Conservation (phyloP, 305 asterid genomes). For the Stenogyne calaminthoides region DNA sequence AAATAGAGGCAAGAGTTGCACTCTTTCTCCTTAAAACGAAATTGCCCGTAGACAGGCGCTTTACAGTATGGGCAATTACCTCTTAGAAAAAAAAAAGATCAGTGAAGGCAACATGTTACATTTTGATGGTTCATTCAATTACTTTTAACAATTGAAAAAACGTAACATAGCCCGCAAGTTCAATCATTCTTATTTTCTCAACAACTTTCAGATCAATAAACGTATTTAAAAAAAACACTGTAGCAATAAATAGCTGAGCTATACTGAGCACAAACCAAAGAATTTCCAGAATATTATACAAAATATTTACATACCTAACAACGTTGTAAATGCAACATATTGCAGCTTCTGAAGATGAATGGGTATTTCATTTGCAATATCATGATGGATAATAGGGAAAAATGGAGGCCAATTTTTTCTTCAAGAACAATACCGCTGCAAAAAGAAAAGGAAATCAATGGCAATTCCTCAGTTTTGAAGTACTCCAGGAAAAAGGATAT, state of each 20-base stretch:
- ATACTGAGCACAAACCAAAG: constrained; percentile 9
- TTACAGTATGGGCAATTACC: neutral
- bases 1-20: no score
- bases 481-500: neutral
- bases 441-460: constrained; percentile 34
- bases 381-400: constrained; percentile 94
- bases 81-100: no score
- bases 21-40: neutral
- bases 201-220: neutral
- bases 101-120: neutral
- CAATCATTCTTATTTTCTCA: neutral
- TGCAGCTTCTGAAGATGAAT: constrained; percentile 92
- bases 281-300: neutral
- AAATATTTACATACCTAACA: constrained; percentile 60
- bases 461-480: constrained; percentile 20
- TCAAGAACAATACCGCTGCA: constrained; percentile 98
- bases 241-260: neutral
- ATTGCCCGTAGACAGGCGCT: no score
- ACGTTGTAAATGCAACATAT: constrained; percentile 90
- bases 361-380: constrained; percentile 90
- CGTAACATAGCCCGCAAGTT: neutral
- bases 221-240: neutral
- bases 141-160: neutral
- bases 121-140: neutral
- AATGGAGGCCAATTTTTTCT: constrained; percentile 96